Conservation (phyloP, 768 basidiomycete species). For the Tylopilus sp. region DNA sequence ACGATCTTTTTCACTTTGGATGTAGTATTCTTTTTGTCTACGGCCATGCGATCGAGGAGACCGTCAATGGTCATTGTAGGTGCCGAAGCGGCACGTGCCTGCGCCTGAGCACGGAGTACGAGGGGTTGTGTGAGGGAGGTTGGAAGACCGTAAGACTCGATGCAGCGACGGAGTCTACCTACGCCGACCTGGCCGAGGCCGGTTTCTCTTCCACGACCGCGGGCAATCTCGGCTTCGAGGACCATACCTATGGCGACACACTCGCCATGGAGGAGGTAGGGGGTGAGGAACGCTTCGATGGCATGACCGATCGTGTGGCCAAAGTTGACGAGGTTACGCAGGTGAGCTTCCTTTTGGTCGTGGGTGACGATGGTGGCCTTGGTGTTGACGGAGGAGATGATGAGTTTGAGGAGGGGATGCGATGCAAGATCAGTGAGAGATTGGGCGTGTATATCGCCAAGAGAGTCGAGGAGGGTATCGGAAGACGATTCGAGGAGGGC, state of each 20-base stretch:
- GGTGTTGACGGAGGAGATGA: conserved; percentile 89
- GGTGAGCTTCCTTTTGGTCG: conserved; percentile 94
- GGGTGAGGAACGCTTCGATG: conserved; percentile 94
- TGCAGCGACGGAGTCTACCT: conserved; percentile 80
- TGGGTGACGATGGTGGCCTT: conserved; percentile 97
- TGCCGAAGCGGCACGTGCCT: conserved; percentile 18
- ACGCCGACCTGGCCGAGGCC: conserved; percentile 89
- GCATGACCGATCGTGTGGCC: conserved; percentile 99
- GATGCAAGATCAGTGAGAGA: conserved; percentile 67
- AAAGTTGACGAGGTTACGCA: conserved; percentile 98
- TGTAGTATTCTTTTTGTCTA: conserved; percentile 98
- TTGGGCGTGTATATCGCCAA: conserved; percentile 52
- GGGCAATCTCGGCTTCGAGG: conserved; percentile 90
- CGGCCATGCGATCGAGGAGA: conserved; percentile 88
- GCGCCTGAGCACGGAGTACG: conserved; percentile 39
- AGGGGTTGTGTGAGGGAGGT: conserved; percentile 75
- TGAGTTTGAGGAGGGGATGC: conserved; percentile 87
- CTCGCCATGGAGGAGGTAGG: conserved; percentile 92
- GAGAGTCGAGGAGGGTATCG: conserved; percentile 81
- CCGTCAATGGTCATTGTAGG: conserved; percentile 57
- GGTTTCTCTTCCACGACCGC: conserved; percentile 61
- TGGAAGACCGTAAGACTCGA: conserved; percentile 91
- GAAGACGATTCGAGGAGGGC: conserved; percentile 82
- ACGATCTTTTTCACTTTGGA: conserved; percentile 86
- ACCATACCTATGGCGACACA: conserved; percentile 96